These are phyloP conservation scores for Phytophthora lateralis DNA, from an alignment of 352 stramenopile species.

Conservation along the genomic window DNA sequence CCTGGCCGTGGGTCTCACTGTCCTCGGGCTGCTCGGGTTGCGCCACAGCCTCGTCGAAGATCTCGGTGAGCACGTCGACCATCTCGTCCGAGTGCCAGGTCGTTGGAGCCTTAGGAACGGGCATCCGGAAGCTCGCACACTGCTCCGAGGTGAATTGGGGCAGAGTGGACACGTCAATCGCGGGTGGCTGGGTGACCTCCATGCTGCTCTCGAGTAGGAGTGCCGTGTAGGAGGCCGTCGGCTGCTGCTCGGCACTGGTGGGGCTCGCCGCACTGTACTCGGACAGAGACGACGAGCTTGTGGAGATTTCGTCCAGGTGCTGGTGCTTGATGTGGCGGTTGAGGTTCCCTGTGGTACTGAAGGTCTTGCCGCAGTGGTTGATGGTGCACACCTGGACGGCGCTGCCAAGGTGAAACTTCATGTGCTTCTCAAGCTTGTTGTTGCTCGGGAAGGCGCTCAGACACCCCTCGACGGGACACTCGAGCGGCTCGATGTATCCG, in stretches of 20 bases:
- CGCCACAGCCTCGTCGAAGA: conserved; percentile 42
- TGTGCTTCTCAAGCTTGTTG: conserved; percentile 50
- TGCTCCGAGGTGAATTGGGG: conserved; percentile 13
- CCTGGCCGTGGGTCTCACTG: conserved; percentile 9
- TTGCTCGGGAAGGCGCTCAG: conserved; percentile 39
- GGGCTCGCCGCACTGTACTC: conserved; percentile 22
- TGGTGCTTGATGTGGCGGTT: conserved; percentile 57
- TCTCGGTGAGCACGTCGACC: conserved; percentile 37
- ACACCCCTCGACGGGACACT: conserved; percentile 35
- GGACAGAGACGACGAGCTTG: conserved; percentile 8
- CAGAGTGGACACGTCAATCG: conserved; percentile 22
- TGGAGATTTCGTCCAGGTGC: conserved; percentile 28
- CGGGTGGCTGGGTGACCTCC: conserved; percentile 19
- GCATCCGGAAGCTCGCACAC: conserved; percentile 9
- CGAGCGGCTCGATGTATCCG: conserved; percentile 39
- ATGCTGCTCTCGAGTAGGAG: conserved; percentile 29
- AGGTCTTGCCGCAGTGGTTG: conserved; percentile 59
- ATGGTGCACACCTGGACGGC: conserved; percentile 51
- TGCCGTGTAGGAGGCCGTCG: conserved; percentile 24
- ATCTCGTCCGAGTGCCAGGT: conserved; percentile 32
- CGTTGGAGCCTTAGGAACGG: conserved; percentile 16
- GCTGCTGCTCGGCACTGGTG: conserved; percentile 33
- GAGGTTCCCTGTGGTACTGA: conserved; percentile 59
- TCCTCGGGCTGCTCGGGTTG: conserved; percentile 19
- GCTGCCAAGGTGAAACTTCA: conserved; percentile 48